Conservation (phyloP, 306 rosid genomes). For the Potentilla sterilis region DNA sequence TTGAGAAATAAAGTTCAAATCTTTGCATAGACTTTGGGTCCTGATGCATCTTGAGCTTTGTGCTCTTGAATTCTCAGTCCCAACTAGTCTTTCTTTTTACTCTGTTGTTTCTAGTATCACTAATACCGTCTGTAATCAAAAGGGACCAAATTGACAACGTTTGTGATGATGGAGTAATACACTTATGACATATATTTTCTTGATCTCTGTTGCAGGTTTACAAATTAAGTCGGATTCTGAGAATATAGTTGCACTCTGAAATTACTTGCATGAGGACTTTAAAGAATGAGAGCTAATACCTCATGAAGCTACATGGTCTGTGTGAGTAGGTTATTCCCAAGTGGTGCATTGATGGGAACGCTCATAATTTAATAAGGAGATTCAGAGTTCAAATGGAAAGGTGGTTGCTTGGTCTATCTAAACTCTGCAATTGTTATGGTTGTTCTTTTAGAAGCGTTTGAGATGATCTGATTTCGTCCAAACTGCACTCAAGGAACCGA, state of each 20-base stretch:
- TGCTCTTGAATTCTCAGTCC: background rate
- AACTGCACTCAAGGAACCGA: background rate
- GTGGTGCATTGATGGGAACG: background rate
- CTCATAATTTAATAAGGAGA: background rate
- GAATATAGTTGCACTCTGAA: constrained; percentile 39
- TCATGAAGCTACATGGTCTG: background rate
- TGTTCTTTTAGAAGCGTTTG: background rate
- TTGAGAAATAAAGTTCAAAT: background rate
- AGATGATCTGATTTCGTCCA: background rate
- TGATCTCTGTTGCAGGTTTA: constrained; percentile 55
- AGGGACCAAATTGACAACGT: background rate
- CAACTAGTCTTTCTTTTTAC: background rate
- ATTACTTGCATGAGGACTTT: constrained; percentile 7
- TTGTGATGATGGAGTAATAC: background rate
- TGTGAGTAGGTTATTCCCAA: background rate
- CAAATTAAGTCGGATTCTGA: constrained; percentile 70
- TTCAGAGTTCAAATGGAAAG: background rate
- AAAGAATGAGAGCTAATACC: background rate
- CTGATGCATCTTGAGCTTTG: background rate
- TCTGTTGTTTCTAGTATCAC: background rate
- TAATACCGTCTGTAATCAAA: background rate
- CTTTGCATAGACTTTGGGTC: background rate
- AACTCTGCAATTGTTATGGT: background rate
- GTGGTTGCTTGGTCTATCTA: background rate
- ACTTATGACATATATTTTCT: constrained; percentile 6